Base-by-base conservation (phyloP, 2,329 filamentous ascomycete species). In the Botrytis porri region DNA sequence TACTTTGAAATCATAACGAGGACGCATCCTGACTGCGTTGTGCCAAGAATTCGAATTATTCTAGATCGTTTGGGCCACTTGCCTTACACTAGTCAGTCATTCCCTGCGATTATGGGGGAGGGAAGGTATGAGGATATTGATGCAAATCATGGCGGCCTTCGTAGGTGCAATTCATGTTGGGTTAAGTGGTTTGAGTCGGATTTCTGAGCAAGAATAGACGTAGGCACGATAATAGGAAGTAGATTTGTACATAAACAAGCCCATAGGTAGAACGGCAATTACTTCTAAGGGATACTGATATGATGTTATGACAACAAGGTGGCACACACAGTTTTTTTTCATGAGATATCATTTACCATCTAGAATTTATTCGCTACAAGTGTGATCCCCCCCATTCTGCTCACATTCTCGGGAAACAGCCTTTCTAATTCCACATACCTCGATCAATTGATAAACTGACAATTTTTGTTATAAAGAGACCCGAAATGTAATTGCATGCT, bases 81-180 rank as follows among this genome's bases (percentile, higher is more conserved):
- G 4, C 51, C 51, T 57, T 57, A 29, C 14, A 29, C 14, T 29
- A 16, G 51, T 14, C 6, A 57, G 0, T 1, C 0, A 1, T 57
- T 57, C 51, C 9, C n/a, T 4, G 0, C 3, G 0, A 57, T 32
- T 4, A 29, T 57, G 51, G n/a, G 51, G 14, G 25, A 18, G n/a
- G 14, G 51, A 18, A 9, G 0, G 7, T 57, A 57, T 57, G 51
- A 57, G n/a, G 51, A 57, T 57, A 57, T 29, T 0, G 51, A 29
- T 18, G 1, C 1, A 54, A 3, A 54, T 4, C 0, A 29, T 16
- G 2, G 0, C 6, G 5, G 14, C 12, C 16, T 18, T 18, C 25
- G n/a, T 4, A 3, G 51, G 6, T 57, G 51, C n/a, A 1, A 57
- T 57, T 6, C n/a, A 29, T 57, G 51, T 57, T 57, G 51, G 51